phyloP scores from a whole-genome alignment of 1,284 basidiomycete species.

The Ceratobasidium papillatum region DNA sequence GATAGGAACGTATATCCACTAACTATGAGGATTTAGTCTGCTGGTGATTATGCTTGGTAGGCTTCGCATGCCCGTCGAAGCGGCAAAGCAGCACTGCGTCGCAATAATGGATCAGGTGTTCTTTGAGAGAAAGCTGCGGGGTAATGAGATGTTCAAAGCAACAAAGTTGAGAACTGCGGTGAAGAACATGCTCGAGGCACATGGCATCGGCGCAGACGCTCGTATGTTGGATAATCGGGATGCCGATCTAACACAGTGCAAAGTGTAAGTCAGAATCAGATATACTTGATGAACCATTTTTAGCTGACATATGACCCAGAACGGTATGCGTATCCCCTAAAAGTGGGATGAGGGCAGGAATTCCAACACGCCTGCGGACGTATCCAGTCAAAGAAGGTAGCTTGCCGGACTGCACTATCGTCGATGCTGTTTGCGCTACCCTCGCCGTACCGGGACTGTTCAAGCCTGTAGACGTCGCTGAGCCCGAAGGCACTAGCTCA shows the following conservation, averaged over 20 bases:
- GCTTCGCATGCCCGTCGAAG: background rate
- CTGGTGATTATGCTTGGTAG: background rate
- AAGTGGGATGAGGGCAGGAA: background rate
- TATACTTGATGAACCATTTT: background rate
- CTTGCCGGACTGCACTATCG: constrained; percentile 1
- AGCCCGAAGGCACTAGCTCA: background rate
- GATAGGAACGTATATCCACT: background rate
- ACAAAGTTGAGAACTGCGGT: background rate
- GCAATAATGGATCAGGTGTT: background rate
- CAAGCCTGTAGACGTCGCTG: background rate
- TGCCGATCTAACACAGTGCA: background rate
- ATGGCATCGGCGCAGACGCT: background rate
- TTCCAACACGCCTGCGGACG: background rate
- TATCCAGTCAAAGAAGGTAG: background rate
- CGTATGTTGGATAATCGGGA: background rate
- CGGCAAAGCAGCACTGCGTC: background rate
- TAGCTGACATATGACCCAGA: background rate
- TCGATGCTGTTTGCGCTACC: background rate
- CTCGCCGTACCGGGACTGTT: background rate
- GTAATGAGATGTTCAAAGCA: background rate
- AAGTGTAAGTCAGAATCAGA: background rate
- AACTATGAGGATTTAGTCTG: background rate
- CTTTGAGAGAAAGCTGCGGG: constrained; percentile 5
- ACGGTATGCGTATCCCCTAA: background rate
- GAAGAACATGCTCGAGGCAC: background rate